These are phyloP conservation scores for Fraxinus dipetala DNA, from an alignment of 305 asterid species.

Conservation along the genomic window DNA sequence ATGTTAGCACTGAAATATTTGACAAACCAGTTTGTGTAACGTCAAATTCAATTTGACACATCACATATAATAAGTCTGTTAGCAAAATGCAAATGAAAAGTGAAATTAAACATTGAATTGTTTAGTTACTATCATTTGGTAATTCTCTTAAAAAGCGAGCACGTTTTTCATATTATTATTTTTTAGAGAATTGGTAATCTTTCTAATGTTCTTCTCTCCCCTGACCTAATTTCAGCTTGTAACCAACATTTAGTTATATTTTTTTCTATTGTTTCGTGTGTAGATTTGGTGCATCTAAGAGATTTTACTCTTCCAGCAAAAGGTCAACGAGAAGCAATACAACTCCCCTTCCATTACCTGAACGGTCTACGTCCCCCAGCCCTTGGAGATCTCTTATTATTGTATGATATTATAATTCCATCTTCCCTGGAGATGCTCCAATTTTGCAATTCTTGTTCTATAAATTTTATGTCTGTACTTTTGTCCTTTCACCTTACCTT, in stretches of 20 bases:
- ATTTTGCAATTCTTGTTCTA: constrained; percentile 13
- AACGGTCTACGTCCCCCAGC: constrained; percentile 27
- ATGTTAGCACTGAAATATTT: not conserved
- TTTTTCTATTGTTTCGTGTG: constrained; percentile 9
- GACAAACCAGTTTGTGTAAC: not conserved
- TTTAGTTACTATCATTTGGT: not conserved
- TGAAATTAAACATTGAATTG: not conserved
- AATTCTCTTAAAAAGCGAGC: not conserved
- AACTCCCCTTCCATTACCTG: constrained; percentile 32
- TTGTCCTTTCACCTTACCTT: constrained; percentile 21
- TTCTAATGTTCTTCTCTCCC: not conserved
- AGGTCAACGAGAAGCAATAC: constrained; percentile 33
- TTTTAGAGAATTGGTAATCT: not conserved
- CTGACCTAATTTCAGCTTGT: not conserved
- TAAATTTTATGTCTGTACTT: constrained; percentile 4
- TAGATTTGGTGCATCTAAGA: constrained; percentile 39
- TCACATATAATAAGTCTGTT: not conserved
- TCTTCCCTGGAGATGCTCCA: constrained; percentile 18
- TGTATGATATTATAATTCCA: constrained; percentile 42
- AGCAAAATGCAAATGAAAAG: not conserved
- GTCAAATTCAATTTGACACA: not conserved
- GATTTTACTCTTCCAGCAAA: constrained; percentile 40
- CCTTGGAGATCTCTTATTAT: constrained; percentile 45
- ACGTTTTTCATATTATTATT: not conserved
- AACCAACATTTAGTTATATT: constrained; percentile 8